These are phyloP conservation scores for Pythium monospermum DNA, from an alignment of 352 stramenopile genomes.

Conservation along the genomic window DNA sequence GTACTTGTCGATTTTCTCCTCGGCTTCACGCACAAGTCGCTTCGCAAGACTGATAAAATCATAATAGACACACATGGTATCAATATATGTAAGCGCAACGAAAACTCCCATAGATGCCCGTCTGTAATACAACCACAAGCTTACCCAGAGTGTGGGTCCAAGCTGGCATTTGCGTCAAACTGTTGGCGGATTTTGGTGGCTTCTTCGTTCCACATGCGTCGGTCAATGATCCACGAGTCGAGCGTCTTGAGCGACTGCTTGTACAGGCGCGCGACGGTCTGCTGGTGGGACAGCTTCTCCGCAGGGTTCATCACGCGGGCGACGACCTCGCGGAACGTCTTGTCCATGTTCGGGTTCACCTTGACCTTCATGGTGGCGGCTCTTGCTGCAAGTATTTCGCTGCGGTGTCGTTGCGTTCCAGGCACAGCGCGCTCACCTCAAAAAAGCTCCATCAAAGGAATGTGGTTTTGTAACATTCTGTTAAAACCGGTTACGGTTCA, in stretches of 20 bases:
- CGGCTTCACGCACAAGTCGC: constrained; percentile 85
- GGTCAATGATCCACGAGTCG: constrained; percentile 93
- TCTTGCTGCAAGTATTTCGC: no score
- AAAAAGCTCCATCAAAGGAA: constrained; percentile 9
- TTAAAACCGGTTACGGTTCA: constrained; percentile 23
- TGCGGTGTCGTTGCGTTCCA: constrained; percentile 5
- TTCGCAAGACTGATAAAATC: constrained; percentile 50
- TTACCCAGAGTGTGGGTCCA: constrained; percentile 59
- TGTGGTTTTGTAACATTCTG: not conserved
- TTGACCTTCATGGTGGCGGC: constrained; percentile 36
- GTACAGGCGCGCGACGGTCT: constrained; percentile 91
- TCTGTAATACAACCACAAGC: no score
- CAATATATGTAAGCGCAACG: not conserved
- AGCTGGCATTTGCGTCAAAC: constrained; percentile 84
- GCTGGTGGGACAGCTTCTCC: constrained; percentile 82
- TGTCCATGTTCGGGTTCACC: constrained; percentile 85
- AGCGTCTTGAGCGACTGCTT: constrained; percentile 93
- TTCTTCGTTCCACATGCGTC: constrained; percentile 94
- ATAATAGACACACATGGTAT: constrained; percentile 8
- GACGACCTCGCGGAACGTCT: constrained; percentile 80
- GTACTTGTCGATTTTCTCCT: constrained; percentile 92
- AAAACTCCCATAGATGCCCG: no score
- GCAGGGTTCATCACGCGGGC: constrained; percentile 48
- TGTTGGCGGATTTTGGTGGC: constrained; percentile 89
- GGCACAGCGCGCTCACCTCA: constrained; percentile 3